phyloP scores from a whole-genome alignment of 768 basidiomycete species.

The Crassisporium funariophilum region DNA sequence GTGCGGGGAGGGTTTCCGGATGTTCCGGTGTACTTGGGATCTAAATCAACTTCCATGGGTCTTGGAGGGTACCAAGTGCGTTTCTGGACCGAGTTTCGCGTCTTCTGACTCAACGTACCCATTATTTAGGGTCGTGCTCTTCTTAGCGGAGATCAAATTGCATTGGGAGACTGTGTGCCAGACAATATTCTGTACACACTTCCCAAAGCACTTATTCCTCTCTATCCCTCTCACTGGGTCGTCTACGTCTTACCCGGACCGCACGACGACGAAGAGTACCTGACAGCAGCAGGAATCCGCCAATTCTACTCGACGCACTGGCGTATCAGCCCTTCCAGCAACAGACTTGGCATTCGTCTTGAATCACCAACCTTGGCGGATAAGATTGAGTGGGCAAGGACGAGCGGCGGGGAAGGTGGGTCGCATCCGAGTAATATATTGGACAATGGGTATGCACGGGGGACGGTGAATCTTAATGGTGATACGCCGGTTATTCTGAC shows the following conservation, averaged over 20 bases:
- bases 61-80: conserved; percentile 60
- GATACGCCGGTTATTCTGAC: conserved; percentile 70
- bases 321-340: conserved; percentile 58
- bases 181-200: background rate
- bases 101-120: too few species aligned
- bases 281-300: conserved; percentile 48
- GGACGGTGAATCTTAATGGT: conserved; percentile 64
- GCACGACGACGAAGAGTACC: conserved; percentile 59
- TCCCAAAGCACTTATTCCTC: conserved; percentile 39
- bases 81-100: too few species aligned
- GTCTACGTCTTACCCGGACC: conserved; percentile 63
- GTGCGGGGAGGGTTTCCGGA: conserved; percentile 63
- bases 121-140: conserved; percentile 60
- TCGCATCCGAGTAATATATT: conserved; percentile 71
- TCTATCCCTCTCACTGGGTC: conserved; percentile 50
- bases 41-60: conserved; percentile 67
- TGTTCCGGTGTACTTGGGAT: conserved; percentile 57
- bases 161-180: conserved; percentile 36
- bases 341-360: conserved; percentile 66
- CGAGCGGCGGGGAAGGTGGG: conserved; percentile 65
- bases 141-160: conserved; percentile 50
- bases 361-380: conserved; percentile 30
- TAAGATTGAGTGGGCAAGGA: conserved; percentile 55
- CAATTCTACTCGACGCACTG: conserved; percentile 55
- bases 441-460: conserved; percentile 59